Conservation (phyloP, 108 stramenopile genomes). For the Discostella stelligeroides region DNA sequence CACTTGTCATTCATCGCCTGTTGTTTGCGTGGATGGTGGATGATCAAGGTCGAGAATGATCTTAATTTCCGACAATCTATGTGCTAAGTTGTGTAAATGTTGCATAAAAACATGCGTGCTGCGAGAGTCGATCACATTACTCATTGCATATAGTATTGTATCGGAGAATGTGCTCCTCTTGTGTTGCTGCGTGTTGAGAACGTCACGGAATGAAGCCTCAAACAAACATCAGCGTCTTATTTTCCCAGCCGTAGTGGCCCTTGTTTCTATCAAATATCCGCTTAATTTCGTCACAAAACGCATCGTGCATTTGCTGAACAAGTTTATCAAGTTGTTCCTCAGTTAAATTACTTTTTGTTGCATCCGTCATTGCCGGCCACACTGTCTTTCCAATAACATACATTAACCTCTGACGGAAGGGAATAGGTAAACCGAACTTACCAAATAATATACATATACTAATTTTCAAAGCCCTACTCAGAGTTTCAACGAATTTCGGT, state of each 20-base stretch:
- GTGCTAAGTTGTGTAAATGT: too few relatives aligned
- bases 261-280: constrained; percentile 89
- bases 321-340: constrained; percentile 47
- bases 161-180: too few relatives aligned
- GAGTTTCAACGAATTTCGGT: constrained; percentile 70
- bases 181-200: too few relatives aligned
- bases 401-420: constrained; percentile 72
- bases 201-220: too few relatives aligned
- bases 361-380: constrained; percentile 42
- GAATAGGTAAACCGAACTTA: constrained; percentile 71
- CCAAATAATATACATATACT: constrained; percentile 78
- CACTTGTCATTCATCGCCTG: too few relatives aligned
- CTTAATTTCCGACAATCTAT: too few relatives aligned
- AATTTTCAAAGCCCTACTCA: constrained; percentile 72
- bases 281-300: constrained; percentile 78
- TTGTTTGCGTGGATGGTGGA: too few relatives aligned
- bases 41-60: too few relatives aligned
- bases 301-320: constrained; percentile 81
- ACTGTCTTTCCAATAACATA: constrained; percentile 84
- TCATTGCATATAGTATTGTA: too few relatives aligned
- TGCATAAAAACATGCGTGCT: too few relatives aligned
- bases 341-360: background rate
- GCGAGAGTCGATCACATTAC: too few relatives aligned
- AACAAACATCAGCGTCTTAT: constrained; percentile 73
- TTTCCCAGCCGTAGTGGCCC: constrained; percentile 88